Conservation (phyloP, 2,329 filamentous ascomycete species). For the Aaosphaeria arxii region DNA sequence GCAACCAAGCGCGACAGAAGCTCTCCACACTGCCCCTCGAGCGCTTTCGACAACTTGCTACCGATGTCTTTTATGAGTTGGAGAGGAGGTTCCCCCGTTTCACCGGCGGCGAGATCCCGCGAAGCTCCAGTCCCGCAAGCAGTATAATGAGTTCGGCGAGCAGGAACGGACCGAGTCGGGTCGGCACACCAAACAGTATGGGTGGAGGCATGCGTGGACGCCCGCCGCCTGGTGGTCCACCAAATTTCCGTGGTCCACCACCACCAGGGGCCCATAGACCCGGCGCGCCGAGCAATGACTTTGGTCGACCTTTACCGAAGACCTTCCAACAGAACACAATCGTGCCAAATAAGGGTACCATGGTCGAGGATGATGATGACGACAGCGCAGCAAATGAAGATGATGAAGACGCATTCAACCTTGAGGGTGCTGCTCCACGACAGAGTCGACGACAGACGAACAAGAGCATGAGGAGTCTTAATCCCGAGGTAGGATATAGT, state of each 20-base stretch:
- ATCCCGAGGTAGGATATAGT: slow-evolving; percentile 4
- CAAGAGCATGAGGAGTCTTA: slow-evolving; percentile 28
- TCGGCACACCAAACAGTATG: slow-evolving; percentile 57
- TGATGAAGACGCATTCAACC: slow-evolving; percentile 61
- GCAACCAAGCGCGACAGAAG: slow-evolving; percentile 96
- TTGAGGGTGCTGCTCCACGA: slow-evolving; percentile 47
- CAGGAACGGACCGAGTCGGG: slow-evolving; percentile 56
- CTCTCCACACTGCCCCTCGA: slow-evolving; percentile 83
- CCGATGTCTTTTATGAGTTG: slow-evolving; percentile 93
- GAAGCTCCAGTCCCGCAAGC: slow-evolving; percentile 62
- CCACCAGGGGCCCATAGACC: slow-evolving; percentile 17
- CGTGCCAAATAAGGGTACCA: slow-evolving; percentile 94
- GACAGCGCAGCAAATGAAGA: slow-evolving; percentile 55
- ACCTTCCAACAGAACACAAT: slow-evolving; percentile 95
- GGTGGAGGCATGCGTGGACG: slow-evolving; percentile 32
- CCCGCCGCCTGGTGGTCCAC: slow-evolving; percentile 30
- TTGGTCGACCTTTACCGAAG: slow-evolving; percentile 76
- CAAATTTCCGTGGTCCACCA: slow-evolving; percentile 21
- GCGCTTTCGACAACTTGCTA: slow-evolving; percentile 86
- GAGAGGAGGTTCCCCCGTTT: slow-evolving; percentile 88
- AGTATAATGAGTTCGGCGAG: slow-evolving; percentile 56
- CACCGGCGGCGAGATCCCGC: slow-evolving; percentile 64
- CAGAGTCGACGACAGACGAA: slow-evolving; percentile 42
- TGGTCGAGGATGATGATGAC: slow-evolving; percentile 87
- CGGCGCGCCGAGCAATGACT: slow-evolving; percentile 51